phyloP scores from a whole-genome alignment of 306 rosid genomes.

The Gastrolobium bilobum region DNA sequence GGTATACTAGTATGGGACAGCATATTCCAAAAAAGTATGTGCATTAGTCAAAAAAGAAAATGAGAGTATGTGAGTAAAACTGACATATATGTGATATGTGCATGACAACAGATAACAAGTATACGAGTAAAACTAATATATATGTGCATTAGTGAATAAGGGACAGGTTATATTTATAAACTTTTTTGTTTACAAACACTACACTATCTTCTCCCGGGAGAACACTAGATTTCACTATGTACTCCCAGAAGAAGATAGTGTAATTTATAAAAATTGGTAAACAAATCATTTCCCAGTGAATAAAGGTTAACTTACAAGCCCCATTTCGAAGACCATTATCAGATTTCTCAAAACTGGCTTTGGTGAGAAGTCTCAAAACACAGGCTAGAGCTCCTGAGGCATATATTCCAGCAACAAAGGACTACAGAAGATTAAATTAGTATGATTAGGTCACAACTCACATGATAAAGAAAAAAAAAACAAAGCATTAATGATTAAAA shows the following conservation, averaged over 20 bases:
- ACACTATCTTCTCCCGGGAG: too few species aligned
- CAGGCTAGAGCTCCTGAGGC: conserved; percentile 73
- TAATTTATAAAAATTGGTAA: too few species aligned
- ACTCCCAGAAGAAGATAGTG: too few species aligned
- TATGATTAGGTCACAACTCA: too few species aligned
- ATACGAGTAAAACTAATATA: too few species aligned
- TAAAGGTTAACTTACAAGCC: conserved; percentile 53
- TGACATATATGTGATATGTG: background rate
- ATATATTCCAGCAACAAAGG: conserved; percentile 70
- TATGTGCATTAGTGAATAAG: background rate
- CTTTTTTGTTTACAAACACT: too few species aligned
- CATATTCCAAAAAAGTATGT: too few species aligned
- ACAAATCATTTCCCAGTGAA: too few species aligned
- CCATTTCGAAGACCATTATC: conserved; percentile 63
- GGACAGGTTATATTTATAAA: too few species aligned
- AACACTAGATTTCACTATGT: too few species aligned
- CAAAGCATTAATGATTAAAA: too few species aligned
- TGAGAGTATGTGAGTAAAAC: background rate
- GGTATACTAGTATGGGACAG: background rate
- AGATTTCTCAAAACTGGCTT: conserved; percentile 53
- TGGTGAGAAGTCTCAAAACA: conserved; percentile 63
- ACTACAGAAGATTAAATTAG: conserved; percentile 49
- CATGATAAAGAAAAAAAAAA: background rate
- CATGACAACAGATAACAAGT: too few species aligned
- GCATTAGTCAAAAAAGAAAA: background rate